phyloP scores from a whole-genome alignment of 257 asterid species.

The Rauvolfia tetraphylla region DNA sequence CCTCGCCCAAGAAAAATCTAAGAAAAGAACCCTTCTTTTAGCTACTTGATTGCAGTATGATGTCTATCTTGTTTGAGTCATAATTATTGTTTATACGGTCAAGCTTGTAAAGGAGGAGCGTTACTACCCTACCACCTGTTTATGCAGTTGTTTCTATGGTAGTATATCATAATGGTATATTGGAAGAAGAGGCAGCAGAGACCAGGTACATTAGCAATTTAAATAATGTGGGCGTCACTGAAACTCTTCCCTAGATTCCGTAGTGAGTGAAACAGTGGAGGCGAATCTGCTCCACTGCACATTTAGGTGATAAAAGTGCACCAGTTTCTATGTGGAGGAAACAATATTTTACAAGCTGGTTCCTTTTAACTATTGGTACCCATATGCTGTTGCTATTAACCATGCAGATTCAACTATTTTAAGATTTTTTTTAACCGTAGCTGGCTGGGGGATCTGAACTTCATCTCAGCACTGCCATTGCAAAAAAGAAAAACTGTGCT shows the following conservation, averaged over 20 bases:
- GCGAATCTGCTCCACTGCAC: constrained; percentile 30
- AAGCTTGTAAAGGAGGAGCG: too few relatives aligned
- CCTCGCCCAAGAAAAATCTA: background rate
- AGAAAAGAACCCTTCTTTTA: too few relatives aligned
- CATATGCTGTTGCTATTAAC: constrained; percentile 22
- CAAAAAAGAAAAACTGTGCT: constrained; percentile 32
- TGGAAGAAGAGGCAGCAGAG: background rate
- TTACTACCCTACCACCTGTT: background rate
- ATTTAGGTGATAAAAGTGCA: constrained; percentile 36
- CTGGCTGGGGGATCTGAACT: constrained; percentile 50
- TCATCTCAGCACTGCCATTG: constrained; percentile 32
- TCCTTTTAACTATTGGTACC: constrained; percentile 21
- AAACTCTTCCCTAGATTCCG: constrained; percentile 52
- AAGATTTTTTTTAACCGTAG: constrained; percentile 11
- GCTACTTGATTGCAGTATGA: background rate
- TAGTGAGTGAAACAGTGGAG: constrained; percentile 24
- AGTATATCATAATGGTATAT: too few relatives aligned
- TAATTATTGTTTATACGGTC: background rate
- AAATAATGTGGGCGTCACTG: constrained; percentile 30
- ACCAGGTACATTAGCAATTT: constrained; percentile 8
- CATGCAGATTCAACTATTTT: constrained; percentile 36
- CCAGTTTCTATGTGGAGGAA: constrained; percentile 28
- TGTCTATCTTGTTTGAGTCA: too few relatives aligned
- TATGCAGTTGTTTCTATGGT: background rate
- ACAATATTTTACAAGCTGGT: constrained; percentile 20